Percentiles rank a stretch among this genome's conserved stretches.
phyloP scores from a whole-genome alignment of 2,329 filamentous ascomycete genomes.

The Pyrenochaeta sp. region DNA sequence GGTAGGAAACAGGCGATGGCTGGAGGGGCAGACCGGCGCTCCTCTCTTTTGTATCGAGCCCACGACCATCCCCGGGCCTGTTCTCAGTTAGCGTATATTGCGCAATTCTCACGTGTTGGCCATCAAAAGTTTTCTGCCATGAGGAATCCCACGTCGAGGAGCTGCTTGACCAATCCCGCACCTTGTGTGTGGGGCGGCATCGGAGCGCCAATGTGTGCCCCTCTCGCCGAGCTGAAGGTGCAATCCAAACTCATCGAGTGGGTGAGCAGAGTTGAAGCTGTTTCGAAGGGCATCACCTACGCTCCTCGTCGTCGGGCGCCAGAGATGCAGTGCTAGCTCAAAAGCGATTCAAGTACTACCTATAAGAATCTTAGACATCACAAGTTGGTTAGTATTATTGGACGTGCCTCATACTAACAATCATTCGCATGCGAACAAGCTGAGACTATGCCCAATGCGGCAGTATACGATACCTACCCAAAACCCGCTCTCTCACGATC shows the following conservation, averaged over 20 bases:
- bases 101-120: slow-evolving; percentile 42
- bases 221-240: slow-evolving; percentile 20
- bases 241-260: slow-evolving; percentile 7
- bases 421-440: no score
- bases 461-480: no score
- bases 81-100: slow-evolving; percentile 44
- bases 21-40: slow-evolving; percentile 22
- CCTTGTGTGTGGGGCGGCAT: slow-evolving; percentile 25
- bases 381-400: no score
- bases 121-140: slow-evolving; percentile 38
- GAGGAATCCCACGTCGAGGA: slow-evolving; percentile 20
- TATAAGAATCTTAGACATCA: no score
- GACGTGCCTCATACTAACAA: no score
- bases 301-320: not conserved
- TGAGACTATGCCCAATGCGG: no score
- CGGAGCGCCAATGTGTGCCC: slow-evolving; percentile 23
- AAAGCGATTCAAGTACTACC: no score
- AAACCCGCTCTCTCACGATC: no score
- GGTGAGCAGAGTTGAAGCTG: slow-evolving; percentile 2
- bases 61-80: slow-evolving; percentile 22
- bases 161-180: slow-evolving; percentile 28
- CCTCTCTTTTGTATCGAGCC: slow-evolving; percentile 32
- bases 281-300: not conserved
- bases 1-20: slow-evolving; percentile 4
- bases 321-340: not conserved